Evolutionary conservation across 208 protist species (phyloP), one percentile per base, ranked within the genome.

Genomic region (Leishmania braziliensis): DNA sequence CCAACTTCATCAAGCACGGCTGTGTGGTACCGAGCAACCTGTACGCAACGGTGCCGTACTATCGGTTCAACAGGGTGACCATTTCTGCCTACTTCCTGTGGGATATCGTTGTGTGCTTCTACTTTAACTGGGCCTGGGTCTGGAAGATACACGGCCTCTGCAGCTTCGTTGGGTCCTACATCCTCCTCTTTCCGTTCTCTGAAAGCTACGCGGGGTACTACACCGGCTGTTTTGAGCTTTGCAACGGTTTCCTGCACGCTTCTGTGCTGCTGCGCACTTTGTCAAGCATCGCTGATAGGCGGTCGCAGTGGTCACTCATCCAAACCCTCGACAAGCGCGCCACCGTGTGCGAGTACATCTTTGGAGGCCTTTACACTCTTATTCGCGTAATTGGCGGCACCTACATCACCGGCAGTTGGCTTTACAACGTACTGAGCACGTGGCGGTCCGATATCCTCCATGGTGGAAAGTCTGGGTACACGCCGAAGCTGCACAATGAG

Each of bases 221-320:
- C 86, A 96, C 87, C 5, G 94, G 94, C 65, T 95, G 91, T 85
- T 97, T 96, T 79, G 94, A 97, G 75, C 69, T 93, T 36, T 93
- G 85, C 79, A 97, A 97, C 75, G 86, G 85, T 29, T 93, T 93
- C 39, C 66, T 96, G 66, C 94, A 97, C 78, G 29, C 87, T 23
- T 89, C 94, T 0, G 80, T 78, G 33, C 90, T 94, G 51, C 77
- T 92, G 48, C 87, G 90, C 56, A 84, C 77, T 8, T 63, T 95
- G 60, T 76, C 79, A 58, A 79, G 77, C 69, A 72, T 60, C 20
- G 63, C 78, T 26, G 80, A 79, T 60, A 60, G 51, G 74, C 46
- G 65, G 58, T 83, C 82, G 39, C 79, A 87, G 62, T 33, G 82
- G 81, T 36, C 66, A 18, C 50, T 81, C 5, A 88, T 84, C 50